phyloP scores from a whole-genome alignment of 2,329 filamentous ascomycete species.

The Ascochyta fabae region DNA sequence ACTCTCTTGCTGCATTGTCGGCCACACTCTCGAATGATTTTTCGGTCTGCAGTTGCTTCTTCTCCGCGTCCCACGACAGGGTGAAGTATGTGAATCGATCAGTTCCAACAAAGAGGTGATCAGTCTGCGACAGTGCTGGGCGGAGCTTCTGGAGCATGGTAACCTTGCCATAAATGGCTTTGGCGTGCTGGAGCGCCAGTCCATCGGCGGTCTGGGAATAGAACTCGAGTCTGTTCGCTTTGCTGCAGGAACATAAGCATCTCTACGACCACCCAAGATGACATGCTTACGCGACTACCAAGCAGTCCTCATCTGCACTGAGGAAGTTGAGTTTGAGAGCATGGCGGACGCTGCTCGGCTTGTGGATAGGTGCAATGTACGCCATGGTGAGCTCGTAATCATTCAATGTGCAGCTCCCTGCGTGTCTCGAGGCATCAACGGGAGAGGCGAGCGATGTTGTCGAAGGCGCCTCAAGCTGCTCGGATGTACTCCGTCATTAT shows the following conservation, averaged over 20 bases:
- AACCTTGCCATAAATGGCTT: constrained; percentile 82
- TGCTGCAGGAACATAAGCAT: constrained; percentile 54
- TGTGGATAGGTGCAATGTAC: constrained; percentile 92
- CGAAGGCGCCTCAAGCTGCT: constrained; percentile 10
- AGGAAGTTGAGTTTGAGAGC: constrained; percentile 82
- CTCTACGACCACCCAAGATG: not conserved
- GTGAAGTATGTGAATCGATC: constrained; percentile 92
- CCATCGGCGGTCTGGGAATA: constrained; percentile 73
- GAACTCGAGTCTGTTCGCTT: constrained; percentile 84
- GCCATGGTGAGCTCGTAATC: constrained; percentile 67
- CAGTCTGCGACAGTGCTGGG: constrained; percentile 74
- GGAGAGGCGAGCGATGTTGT: constrained; percentile 8
- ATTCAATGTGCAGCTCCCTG: constrained; percentile 1
- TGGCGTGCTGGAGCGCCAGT: constrained; percentile 67
- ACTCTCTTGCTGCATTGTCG: constrained; percentile 70
- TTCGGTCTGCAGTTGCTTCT: constrained; percentile 61
- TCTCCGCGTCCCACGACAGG: constrained; percentile 75
- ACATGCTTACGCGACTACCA: constrained; percentile 80
- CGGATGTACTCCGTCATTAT: constrained; percentile 43
- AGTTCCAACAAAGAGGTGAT: constrained; percentile 91
- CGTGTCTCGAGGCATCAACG: not conserved
- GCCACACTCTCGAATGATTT: constrained; percentile 66
- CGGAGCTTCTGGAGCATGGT: constrained; percentile 82
- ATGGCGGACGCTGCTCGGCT: constrained; percentile 88
- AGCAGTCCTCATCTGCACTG: constrained; percentile 74